These are phyloP conservation scores for Malassezia restricta DNA, from an alignment of 1,284 basidiomycete genomes.

Conservation along the genomic window DNA sequence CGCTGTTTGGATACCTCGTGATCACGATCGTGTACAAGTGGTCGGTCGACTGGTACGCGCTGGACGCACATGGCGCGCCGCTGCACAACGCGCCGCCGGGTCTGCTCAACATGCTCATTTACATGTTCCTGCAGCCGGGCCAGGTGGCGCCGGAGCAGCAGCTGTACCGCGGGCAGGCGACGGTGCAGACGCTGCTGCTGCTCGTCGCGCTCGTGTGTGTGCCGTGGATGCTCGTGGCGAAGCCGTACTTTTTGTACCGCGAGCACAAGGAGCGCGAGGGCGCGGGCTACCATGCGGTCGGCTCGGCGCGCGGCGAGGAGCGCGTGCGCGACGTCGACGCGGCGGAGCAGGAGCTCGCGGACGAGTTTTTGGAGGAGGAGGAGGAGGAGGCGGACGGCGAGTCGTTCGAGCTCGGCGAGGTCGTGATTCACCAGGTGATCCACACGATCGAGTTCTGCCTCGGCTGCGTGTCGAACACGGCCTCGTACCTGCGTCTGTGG, in stretches of 20 bases:
- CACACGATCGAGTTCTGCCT: constrained; percentile 71
- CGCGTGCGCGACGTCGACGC: constrained; percentile 27
- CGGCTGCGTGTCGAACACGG: constrained; percentile 96
- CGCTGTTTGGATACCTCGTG: constrained; percentile 92
- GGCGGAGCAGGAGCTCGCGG: constrained; percentile 7
- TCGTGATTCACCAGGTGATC: constrained; percentile 91
- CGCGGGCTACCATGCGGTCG: constrained; percentile 65
- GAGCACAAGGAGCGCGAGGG: constrained; percentile 73
- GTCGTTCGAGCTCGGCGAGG: constrained; percentile 73
- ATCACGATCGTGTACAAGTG: constrained; percentile 95
- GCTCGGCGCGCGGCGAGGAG: constrained; percentile 22
- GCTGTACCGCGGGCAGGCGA: constrained; percentile 77
- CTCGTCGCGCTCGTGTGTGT: constrained; percentile 75
- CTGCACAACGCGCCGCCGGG: constrained; percentile 60
- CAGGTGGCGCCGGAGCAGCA: constrained; percentile 57
- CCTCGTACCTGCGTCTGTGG: constrained; percentile 97
- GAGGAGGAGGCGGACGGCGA: constrained; percentile 46
- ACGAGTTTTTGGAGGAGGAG: constrained; percentile 15
- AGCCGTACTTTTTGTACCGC: constrained; percentile 87
- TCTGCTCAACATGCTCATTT: constrained; percentile 53
- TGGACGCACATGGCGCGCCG: constrained; percentile 50
- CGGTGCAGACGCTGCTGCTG: constrained; percentile 69
- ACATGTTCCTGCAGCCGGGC: constrained; percentile 45
- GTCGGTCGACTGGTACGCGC: constrained; percentile 74
- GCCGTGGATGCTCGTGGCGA: constrained; percentile 83